Conservation (phyloP, 345 rosid species). For the Luvunga scandens region DNA sequence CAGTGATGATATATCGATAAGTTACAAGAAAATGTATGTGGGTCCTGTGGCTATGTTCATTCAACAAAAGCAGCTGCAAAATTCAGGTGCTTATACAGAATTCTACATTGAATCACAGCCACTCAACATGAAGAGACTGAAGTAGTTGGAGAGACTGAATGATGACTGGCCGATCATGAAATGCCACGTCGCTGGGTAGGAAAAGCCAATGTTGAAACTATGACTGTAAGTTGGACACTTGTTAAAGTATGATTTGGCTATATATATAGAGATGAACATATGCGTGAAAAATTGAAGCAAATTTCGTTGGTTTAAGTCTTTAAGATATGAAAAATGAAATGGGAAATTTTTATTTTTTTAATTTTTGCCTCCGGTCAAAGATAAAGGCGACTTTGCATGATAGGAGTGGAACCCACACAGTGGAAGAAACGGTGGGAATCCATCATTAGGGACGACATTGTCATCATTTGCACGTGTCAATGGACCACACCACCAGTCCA, state of each 20-base stretch:
- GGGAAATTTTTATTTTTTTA: not conserved
- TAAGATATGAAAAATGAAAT: too few relatives aligned
- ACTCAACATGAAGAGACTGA: not conserved
- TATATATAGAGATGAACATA: not conserved
- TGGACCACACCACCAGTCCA: constrained; percentile 31
- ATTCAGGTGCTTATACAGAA: constrained; percentile 8
- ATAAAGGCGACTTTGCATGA: constrained; percentile 25
- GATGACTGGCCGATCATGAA: not conserved
- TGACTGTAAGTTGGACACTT: constrained; percentile 14
- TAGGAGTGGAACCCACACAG: constrained; percentile 53
- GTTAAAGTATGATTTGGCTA: not conserved
- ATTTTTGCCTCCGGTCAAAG: constrained; percentile 34
- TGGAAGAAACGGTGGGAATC: constrained; percentile 65
- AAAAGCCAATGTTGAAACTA: not conserved
- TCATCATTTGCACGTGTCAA: constrained; percentile 65
- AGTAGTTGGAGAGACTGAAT: constrained; percentile 3
- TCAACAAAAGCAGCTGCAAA: constrained; percentile 22
- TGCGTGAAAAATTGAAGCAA: not conserved
- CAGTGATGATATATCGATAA: not conserved
- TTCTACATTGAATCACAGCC: constrained; percentile 16
- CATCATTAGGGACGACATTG: constrained; percentile 53
- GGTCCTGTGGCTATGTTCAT: constrained; percentile 9
- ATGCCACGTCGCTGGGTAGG: constrained; percentile 6
- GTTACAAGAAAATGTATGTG: not conserved
- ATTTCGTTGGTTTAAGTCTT: not conserved